Base-by-base conservation (phyloP, 305 asterid genomes). In the Solanum aculeatissimum region DNA sequence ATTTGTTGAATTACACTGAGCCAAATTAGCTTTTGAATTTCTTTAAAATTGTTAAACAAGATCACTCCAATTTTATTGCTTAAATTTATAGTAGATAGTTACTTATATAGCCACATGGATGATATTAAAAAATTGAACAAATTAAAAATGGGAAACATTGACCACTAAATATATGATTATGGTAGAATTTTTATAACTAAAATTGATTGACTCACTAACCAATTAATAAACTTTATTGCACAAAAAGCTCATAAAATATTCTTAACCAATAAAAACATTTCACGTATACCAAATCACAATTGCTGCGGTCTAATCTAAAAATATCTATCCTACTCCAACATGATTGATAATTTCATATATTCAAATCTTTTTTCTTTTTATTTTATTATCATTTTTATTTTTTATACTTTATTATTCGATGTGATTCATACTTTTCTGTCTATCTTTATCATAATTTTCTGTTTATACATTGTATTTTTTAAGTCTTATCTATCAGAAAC, bases 201-300 rank as follows among this genome's bases (percentile, higher is more conserved):
- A 75, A 49, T 4, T 25, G 54, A 15, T 47, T 75, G 81, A 49
- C 81, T 45, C 43, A 75, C 43, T 54, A 49, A 65, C 29, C 53
- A 45, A 58, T 79, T 82, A 65, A 65, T 8, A 29, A 7, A 11
- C 43, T 65, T 65, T 42, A 85, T 38, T 86, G 74, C 80, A 87
- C 38, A 27, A 63, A 87, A 65, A 82, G 51, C 47, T 54, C 78
- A 83, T 57, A 63, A 62, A 78, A 53, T 65, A 14, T 42, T 4
- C 62, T 54, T 45, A 27, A 69, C 93, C 90, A 91, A 84, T 88
- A 79, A 15, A 63, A 68, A 83, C 54, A 43, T 13, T 80, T 81
- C 94, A 91, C 86, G 92, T 88, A 82, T 38, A 63, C 21, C 82
- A 80, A 80, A 66, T 80, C 82, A 78, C 69, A 82, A 81, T 82